A percentile compares a stretch with the other conserved stretches of the same genome.
Evolutionary conservation across 2,329 filamentous ascomycete genomes (phyloP).

Genomic region (Diaporthe citri): DNA sequence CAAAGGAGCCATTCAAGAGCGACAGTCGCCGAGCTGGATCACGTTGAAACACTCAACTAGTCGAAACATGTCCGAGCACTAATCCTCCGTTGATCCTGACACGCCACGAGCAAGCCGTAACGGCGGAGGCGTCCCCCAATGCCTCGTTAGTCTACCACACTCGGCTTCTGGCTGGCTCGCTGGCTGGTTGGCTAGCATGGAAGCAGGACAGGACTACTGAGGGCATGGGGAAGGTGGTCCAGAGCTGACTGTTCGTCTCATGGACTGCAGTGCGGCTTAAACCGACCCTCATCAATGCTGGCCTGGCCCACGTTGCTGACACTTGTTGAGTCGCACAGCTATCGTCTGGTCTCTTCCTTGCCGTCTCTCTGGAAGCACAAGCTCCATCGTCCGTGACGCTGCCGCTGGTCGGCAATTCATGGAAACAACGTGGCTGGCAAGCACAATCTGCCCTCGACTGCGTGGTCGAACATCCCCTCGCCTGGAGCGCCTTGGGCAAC

Average conservation of each 20-base stretch:
- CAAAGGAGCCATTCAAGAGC: slow-evolving; percentile 10
- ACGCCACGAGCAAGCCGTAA: slow-evolving; percentile 27
- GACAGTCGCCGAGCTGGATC: background rate
- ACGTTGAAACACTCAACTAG: slow-evolving; percentile 24
- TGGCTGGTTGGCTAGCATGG: background rate
- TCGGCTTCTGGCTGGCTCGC: background rate
- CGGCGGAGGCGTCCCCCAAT: slow-evolving; percentile 10
- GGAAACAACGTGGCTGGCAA: background rate
- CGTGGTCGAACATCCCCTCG: background rate
- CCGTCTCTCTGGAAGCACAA: background rate
- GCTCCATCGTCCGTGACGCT: background rate
- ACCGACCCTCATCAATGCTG: slow-evolving; percentile 27
- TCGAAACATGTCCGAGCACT: slow-evolving; percentile 28
- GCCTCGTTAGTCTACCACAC: slow-evolving; percentile 5
- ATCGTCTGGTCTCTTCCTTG: slow-evolving; percentile 20
- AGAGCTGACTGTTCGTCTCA: slow-evolving; percentile 26
- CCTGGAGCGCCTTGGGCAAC: slow-evolving; percentile 10
- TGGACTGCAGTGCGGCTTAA: slow-evolving; percentile 17
- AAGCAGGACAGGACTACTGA: background rate
- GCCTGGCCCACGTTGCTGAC: slow-evolving; percentile 14
- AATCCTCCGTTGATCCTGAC: slow-evolving; percentile 22
- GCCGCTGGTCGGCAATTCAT: background rate
- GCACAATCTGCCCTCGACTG: slow-evolving; percentile 7
- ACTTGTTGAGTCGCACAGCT: slow-evolving; percentile 9
- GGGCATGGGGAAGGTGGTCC: background rate